Base-by-base conservation (phyloP, 179 eudicot genomes). In the Silene coronaria region DNA sequence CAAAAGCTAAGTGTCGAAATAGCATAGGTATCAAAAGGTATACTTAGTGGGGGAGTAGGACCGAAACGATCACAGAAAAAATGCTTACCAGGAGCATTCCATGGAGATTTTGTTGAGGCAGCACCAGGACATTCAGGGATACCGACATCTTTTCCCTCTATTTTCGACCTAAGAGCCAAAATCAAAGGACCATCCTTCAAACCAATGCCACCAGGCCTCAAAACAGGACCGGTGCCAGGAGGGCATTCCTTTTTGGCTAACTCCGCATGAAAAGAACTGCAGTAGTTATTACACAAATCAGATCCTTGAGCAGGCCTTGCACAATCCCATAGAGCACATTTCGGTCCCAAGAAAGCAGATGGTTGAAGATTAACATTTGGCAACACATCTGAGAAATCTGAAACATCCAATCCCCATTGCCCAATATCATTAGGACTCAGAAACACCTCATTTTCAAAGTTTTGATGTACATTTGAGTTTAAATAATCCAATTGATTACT, bases 321-420 rank as follows among this genome's bases (percentile, higher is more conserved):
- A 77, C 99, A 95, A 80, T 93, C 99, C 99, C 99, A 95, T 24
- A 88, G 90, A 23, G 99, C 95, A 84, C 99, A 95, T 87, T 85
- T 88, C 61, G 95, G 97, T 22, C 99, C 97, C 78, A 95, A 77
- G 81, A 86, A 95, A 64, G 97, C 97, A 71, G 93, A 87, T 32
- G 99, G 97, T 17, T 95, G 92, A 81, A 87, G 95, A 72, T 82
- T 80, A 69, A 86, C 70, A 59, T 78, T 86, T 38, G 86, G 88
- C 70, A 81, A 75, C 76, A 84, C 82, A 53, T 78, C 82, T 36
- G 89, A 80, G 62, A 84, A 73, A 75, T 90, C 89, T 76, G 85
- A 71, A 65, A 83, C 38, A 80, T 89, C 89, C 73, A 87, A 84
- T 60, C 84, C 87, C 82, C 83, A 81, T 34, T 85, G 80, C 48